phyloP scores from a whole-genome alignment of 805 yeast species.

The Saccharomyces mikatae region DNA sequence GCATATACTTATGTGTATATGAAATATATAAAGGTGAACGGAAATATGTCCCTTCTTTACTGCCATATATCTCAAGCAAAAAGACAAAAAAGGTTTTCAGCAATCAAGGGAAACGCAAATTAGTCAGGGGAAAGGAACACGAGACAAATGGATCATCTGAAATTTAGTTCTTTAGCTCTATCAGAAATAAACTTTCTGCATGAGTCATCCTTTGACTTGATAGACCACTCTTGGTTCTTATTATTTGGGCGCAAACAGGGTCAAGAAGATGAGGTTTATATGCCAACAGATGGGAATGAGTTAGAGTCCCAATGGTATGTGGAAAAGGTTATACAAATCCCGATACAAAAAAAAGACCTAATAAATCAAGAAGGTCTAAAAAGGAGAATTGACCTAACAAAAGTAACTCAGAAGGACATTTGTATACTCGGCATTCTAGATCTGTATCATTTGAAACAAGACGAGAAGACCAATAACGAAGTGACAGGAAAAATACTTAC shows the following conservation, averaged over 20 bases:
- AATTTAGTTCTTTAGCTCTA: conserved; percentile 6
- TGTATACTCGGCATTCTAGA: background rate
- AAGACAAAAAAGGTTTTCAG: background rate
- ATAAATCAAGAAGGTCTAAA: background rate
- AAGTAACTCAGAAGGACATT: background rate
- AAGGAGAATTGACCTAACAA: background rate
- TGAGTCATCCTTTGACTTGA: conserved; percentile 1
- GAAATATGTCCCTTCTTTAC: background rate
- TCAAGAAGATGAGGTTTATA: background rate
- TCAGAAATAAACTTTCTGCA: conserved; percentile 9
- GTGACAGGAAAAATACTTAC: background rate
- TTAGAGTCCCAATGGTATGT: background rate
- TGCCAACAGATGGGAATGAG: background rate
- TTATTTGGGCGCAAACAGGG: background rate
- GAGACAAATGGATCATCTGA: background rate
- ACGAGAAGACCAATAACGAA: background rate
- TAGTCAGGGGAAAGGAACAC: background rate
- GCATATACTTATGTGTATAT: background rate
- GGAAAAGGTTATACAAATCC: background rate
- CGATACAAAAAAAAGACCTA: background rate
- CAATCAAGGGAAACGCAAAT: background rate
- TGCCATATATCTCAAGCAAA: background rate
- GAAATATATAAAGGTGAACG: background rate
- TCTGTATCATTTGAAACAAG: background rate
- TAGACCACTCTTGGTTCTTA: background rate